Evolutionary conservation across 345 rosid genomes (phyloP).

Genomic region (Corchorus olitorius): DNA sequence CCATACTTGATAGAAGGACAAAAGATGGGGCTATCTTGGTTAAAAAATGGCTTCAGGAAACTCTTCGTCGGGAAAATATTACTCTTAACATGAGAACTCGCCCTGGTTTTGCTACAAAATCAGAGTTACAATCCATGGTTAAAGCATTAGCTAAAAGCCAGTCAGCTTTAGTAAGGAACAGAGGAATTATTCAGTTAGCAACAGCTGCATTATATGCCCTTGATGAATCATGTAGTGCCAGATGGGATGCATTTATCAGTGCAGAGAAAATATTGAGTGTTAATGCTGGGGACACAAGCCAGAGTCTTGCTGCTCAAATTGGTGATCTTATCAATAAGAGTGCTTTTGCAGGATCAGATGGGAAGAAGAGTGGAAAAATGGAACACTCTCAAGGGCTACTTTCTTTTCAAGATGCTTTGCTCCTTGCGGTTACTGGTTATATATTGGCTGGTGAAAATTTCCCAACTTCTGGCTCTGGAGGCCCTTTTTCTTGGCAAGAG

Average conservation of each 20-base stretch:
- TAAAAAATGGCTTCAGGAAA: constrained; percentile 94
- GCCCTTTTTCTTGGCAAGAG: constrained; percentile 99
- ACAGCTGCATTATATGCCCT: constrained; percentile 66
- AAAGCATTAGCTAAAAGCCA: constrained; percentile 65
- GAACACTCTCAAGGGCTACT: constrained; percentile 56
- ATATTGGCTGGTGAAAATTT: constrained; percentile 94
- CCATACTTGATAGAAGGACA: constrained; percentile 77
- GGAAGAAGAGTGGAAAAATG: constrained; percentile 42
- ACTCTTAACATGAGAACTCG: constrained; percentile 58
- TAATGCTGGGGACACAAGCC: constrained; percentile 91
- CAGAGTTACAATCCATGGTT: constrained; percentile 71
- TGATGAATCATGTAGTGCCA: constrained; percentile 62
- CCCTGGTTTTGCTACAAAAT: constrained; percentile 64
- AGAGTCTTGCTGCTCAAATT: constrained; percentile 91
- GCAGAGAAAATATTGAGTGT: constrained; percentile 85
- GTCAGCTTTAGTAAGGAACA: constrained; percentile 62
- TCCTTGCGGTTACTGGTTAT: constrained; percentile 74
- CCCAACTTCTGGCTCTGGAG: constrained; percentile 85
- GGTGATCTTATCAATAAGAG: constrained; percentile 83
- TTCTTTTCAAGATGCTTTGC: constrained; percentile 74
- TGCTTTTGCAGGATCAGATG: constrained; percentile 48
- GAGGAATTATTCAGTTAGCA: constrained; percentile 87
- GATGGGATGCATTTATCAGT: constrained; percentile 89
- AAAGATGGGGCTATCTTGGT: constrained; percentile 85
- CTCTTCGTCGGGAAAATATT: constrained; percentile 67